These are phyloP conservation scores for Oemleria cerasiformis DNA, from an alignment of 306 rosid species.

Conservation along the genomic window DNA sequence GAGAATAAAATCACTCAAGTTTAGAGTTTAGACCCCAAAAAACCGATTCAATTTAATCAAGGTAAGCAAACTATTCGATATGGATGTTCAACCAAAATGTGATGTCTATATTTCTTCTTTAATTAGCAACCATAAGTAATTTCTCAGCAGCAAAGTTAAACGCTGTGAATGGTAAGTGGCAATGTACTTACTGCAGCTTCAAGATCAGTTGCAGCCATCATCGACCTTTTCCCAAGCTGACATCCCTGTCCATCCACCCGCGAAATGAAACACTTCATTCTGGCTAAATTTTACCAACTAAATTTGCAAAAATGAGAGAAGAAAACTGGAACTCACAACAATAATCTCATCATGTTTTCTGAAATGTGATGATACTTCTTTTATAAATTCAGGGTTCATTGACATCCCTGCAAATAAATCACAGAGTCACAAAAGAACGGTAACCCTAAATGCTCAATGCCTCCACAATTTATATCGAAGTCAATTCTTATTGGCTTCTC, in stretches of 20 bases:
- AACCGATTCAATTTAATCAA: neutral
- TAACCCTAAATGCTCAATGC: neutral
- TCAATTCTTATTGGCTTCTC: no score
- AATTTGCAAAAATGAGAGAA: neutral
- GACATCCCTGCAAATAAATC: slow-evolving; percentile 54
- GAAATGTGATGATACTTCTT: slow-evolving; percentile 51
- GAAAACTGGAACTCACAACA: slow-evolving; percentile 50
- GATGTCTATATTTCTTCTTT: slow-evolving; percentile 23
- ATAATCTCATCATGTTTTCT: slow-evolving; percentile 75
- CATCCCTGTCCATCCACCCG: slow-evolving; percentile 52
- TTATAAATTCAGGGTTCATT: slow-evolving; percentile 57
- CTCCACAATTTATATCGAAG: no score
- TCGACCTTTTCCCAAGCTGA: slow-evolving; percentile 69
- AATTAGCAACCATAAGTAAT: neutral
- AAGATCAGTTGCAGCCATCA: slow-evolving; percentile 82
- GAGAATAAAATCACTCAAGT: neutral
- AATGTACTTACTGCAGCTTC: slow-evolving; percentile 55
- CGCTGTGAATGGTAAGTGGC: slow-evolving; percentile 9
- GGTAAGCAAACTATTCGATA: neutral
- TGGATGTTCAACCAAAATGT: slow-evolving; percentile 29
- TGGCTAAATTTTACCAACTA: neutral
- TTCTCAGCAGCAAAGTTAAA: slow-evolving; percentile 17
- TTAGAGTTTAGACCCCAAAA: neutral
- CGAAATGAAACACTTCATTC: neutral
- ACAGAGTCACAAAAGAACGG: neutral